These are phyloP conservation scores for Paraurostyla sp. DNA, from an alignment of 73 alveolate genomes.

Conservation along the genomic window DNA sequence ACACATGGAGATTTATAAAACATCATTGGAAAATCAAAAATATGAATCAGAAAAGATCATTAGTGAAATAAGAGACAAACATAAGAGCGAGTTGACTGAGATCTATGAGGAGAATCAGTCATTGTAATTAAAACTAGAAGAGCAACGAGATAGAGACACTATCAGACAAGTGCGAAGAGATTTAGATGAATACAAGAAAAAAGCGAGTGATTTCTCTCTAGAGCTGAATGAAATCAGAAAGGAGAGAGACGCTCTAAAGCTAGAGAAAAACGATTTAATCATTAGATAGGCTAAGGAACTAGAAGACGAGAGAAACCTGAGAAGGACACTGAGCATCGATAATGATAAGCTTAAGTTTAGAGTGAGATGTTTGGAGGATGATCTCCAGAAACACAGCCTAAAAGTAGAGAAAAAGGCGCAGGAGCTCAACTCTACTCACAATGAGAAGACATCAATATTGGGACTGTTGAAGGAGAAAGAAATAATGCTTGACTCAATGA, in stretches of 20 bases:
- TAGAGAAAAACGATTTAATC: slow-evolving; percentile 69
- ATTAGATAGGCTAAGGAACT: slow-evolving; percentile 60
- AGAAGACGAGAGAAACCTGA: slow-evolving; percentile 72
- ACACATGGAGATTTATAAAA: slow-evolving; percentile 71
- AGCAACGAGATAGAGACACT: slow-evolving; percentile 67
- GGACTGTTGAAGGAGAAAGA: slow-evolving; percentile 69
- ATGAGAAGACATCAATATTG: slow-evolving; percentile 24
- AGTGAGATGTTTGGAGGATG: slow-evolving; percentile 67
- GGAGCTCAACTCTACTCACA: slow-evolving; percentile 1
- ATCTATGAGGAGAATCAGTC: slow-evolving; percentile 47
- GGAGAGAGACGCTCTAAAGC: slow-evolving; percentile 67
- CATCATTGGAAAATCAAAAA: slow-evolving; percentile 66
- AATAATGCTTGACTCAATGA: slow-evolving; percentile 55
- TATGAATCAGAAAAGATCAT: slow-evolving; percentile 76
- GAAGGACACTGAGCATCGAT: slow-evolving; percentile 51
- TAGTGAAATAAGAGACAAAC: slow-evolving; percentile 68
- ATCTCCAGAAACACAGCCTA: slow-evolving; percentile 35
- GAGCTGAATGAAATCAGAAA: slow-evolving; percentile 76
- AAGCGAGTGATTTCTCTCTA: slow-evolving; percentile 33
- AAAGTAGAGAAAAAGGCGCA: slow-evolving; percentile 60
- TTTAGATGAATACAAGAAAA: slow-evolving; percentile 69
- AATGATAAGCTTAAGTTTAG: slow-evolving; percentile 64
- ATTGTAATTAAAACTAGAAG: slow-evolving; percentile 55
- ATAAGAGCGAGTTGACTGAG: slow-evolving; percentile 55
- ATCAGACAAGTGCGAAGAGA: slow-evolving; percentile 69